Evolutionary conservation across 768 basidiomycete genomes (phyloP).

Genomic region (Rhodotorula toruloides): DNA sequence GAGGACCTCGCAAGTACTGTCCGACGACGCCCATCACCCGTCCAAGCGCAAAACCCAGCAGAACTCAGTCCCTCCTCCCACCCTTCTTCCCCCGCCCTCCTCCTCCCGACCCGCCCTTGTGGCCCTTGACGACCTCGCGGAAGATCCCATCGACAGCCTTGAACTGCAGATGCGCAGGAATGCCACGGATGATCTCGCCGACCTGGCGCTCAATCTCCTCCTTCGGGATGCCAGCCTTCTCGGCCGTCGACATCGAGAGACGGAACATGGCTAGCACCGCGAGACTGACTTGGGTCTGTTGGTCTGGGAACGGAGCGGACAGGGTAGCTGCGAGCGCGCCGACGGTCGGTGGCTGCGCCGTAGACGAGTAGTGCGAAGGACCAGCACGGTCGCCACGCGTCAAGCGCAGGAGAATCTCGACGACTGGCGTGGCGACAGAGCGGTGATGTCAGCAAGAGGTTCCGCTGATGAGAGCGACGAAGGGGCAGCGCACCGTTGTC

Average conservation of each 20-base stretch:
- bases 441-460: background rate
- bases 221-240: constrained; percentile 59
- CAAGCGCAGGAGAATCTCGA: constrained; percentile 87
- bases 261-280: constrained; percentile 88
- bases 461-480: background rate
- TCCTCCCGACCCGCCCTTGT: background rate
- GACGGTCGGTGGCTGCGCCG: constrained; percentile 24
- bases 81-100: background rate
- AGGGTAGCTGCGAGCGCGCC: constrained; percentile 42
- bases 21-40: too few species aligned
- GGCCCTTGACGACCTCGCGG: constrained; percentile 35
- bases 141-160: constrained; percentile 92
- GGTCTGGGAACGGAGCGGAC: constrained; percentile 72
- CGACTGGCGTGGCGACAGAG: constrained; percentile 47
- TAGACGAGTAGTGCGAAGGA: constrained; percentile 51
- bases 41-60: too few species aligned
- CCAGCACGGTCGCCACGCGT: constrained; percentile 81
- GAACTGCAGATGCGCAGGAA: constrained; percentile 81
- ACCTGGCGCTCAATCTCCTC: constrained; percentile 65
- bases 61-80: background rate
- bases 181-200: constrained; percentile 80
- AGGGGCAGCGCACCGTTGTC: constrained; percentile 55
- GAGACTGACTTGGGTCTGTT: constrained; percentile 90
- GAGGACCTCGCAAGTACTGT: too few species aligned
- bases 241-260: constrained; percentile 74